phyloP scores from a whole-genome alignment of 1,139 yeast genomes.

The Lipomyces yarrowii region DNA sequence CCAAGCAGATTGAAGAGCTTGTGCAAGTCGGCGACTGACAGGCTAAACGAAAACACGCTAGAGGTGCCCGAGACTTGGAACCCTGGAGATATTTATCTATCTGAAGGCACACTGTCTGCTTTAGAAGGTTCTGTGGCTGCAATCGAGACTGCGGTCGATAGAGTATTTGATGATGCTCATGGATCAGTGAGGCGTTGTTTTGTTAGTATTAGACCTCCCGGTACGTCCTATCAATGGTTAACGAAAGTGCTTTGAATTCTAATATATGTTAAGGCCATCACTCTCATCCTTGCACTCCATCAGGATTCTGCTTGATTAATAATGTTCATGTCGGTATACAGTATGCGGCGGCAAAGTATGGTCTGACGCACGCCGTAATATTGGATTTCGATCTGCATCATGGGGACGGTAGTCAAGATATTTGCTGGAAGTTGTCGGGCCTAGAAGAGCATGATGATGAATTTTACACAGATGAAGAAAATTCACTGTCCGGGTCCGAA shows the following conservation, averaged over 20 bases:
- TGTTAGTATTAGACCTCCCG: constrained; percentile 23
- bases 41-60: constrained; percentile 56
- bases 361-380: constrained; percentile 78
- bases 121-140: constrained; percentile 81
- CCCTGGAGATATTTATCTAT: constrained; percentile 74
- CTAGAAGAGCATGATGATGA: constrained; percentile 44
- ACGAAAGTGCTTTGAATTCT: constrained; percentile 39
- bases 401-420: constrained; percentile 92
- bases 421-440: constrained; percentile 80
- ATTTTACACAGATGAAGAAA: constrained; percentile 20
- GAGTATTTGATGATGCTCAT: constrained; percentile 44
- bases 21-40: constrained; percentile 61
- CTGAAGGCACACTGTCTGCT: constrained; percentile 69
- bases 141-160: constrained; percentile 71
- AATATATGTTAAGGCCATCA: constrained; percentile 65
- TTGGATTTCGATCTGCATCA: constrained; percentile 86
- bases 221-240: constrained; percentile 65
- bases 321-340: constrained; percentile 83
- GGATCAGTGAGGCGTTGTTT: constrained; percentile 24
- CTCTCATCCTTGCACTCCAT: constrained; percentile 80
- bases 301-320: constrained; percentile 84
- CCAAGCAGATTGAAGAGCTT: constrained; percentile 61
- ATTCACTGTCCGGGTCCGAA: constrained; percentile 5
- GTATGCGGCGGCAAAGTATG: constrained; percentile 67
- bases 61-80: constrained; percentile 87